Conservation (phyloP, 2,329 filamentous ascomycete genomes). For the Ilyonectria destructans region DNA sequence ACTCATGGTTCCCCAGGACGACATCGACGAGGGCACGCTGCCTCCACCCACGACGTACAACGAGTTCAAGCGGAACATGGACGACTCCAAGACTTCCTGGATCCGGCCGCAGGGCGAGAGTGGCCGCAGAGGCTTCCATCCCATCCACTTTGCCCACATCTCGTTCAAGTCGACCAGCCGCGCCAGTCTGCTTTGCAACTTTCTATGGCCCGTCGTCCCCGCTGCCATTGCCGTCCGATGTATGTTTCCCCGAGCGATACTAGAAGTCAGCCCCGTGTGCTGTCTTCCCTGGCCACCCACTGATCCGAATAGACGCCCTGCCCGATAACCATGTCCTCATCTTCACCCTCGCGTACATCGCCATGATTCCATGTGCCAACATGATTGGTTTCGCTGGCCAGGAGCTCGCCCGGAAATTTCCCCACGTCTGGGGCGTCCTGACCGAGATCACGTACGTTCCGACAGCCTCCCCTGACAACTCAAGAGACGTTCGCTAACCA, state of each 20-base stretch:
- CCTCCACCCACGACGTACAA: constrained; percentile 50
- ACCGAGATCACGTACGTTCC: constrained; percentile 68
- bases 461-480: neutral
- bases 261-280: too few species aligned
- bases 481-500: constrained; percentile 22
- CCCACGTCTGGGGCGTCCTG: constrained; percentile 79
- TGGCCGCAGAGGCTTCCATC: constrained; percentile 62
- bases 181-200: constrained; percentile 64
- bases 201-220: constrained; percentile 67
- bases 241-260: constrained; percentile 37
- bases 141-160: constrained; percentile 61
- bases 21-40: constrained; percentile 38
- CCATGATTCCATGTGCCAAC: constrained; percentile 69
- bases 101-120: constrained; percentile 60
- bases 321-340: constrained; percentile 59
- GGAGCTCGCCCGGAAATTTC: constrained; percentile 85
- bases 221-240: constrained; percentile 63
- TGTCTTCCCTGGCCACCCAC: neutral
- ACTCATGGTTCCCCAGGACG: constrained; percentile 26
- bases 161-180: constrained; percentile 61
- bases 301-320: constrained; percentile 52
- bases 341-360: constrained; percentile 66
- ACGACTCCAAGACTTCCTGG: constrained; percentile 34
- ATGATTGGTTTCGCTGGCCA: constrained; percentile 68
- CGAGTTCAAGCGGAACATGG: constrained; percentile 39